Evolutionary conservation across 2,329 filamentous ascomycete genomes (phyloP).

Genomic region (Pseudopithomyces maydicus): DNA sequence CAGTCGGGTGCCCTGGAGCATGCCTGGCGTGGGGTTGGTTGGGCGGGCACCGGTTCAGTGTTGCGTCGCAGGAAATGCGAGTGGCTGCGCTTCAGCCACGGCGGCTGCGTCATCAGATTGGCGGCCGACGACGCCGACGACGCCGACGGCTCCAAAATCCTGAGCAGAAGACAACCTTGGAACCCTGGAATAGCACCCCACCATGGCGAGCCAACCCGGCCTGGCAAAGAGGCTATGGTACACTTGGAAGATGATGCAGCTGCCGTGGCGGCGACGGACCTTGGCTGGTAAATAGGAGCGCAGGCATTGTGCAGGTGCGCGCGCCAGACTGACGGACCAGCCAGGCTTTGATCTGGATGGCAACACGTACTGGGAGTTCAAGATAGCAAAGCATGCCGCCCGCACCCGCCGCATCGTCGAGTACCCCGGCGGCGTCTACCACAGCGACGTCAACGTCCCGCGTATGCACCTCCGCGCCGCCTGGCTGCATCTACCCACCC

Average conservation of each 20-base stretch:
- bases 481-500: constrained; percentile 5
- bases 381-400: constrained; percentile 59
- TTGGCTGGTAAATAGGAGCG: constrained; percentile 56
- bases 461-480: constrained; percentile 46
- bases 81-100: constrained; percentile 30
- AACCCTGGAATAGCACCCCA: too few relatives aligned
- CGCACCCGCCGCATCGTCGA: constrained; percentile 65
- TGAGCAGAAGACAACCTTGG: too few relatives aligned
- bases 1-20: too few relatives aligned
- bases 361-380: constrained; percentile 72
- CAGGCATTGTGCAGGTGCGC: background rate
- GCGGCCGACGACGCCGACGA: too few relatives aligned
- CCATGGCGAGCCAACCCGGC: constrained; percentile 46
- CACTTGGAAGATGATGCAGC: constrained; percentile 65
- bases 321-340: constrained; percentile 11
- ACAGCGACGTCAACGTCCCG: constrained; percentile 64
- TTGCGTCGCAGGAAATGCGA: constrained; percentile 1
- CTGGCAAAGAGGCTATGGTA: constrained; percentile 58
- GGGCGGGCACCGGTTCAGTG: too few relatives aligned
- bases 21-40: too few relatives aligned
- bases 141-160: too few relatives aligned
- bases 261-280: constrained; percentile 67
- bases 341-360: constrained; percentile 65
- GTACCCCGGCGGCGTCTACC: constrained; percentile 58
- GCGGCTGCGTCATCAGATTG: constrained; percentile 34